Base-by-base conservation (phyloP, 257 asterid species). In the Solanum clarkiae region DNA sequence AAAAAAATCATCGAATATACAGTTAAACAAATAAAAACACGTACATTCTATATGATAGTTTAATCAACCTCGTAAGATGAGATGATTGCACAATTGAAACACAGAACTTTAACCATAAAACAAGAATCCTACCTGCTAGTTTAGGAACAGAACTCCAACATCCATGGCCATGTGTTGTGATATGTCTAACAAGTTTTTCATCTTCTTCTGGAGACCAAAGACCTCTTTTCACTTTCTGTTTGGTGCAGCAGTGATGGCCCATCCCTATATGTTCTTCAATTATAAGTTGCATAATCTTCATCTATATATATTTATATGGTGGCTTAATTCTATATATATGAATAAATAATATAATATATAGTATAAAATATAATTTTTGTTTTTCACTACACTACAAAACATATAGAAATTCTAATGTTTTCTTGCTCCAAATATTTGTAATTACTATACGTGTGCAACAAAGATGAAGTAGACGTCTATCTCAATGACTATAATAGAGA, bases 201-300 rank as follows among this genome's bases (percentile, higher is more conserved):
- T 96, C 99, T 87, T 96, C 99, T 81, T 94, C 97, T 4, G 99
- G 99, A 8, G 99, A 96, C 99, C 99, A 96, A 1, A 96, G 90
- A 4, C 99, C 99, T 75, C 98, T 89, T 91, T 93, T 96, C 2
- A 96, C 99, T 86, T 95, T 96, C 92, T 94, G 97, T 90, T 94
- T 95, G 93, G 93, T 96, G 93, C 99, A 96, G 88, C 99, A 96
- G 75, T 91, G 98, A 92, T 96, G 99, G 24, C 94, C 97, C 98
- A 92, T 74, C 18, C 77, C 72, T 77, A 15, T 84, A 1, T 56
- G 29, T 59, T 14, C 32, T 59, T n/a, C n/a, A 59, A 59, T n/a
- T 59, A 59, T n/a, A 69, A 40, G 8, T 10, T 70, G n/a, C 55
- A 79, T 11, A 79, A 24, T 79, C 22, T 80, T 29, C 66, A 45